Conservation (phyloP, 208 protist species). For the Porcisia hertigi region DNA sequence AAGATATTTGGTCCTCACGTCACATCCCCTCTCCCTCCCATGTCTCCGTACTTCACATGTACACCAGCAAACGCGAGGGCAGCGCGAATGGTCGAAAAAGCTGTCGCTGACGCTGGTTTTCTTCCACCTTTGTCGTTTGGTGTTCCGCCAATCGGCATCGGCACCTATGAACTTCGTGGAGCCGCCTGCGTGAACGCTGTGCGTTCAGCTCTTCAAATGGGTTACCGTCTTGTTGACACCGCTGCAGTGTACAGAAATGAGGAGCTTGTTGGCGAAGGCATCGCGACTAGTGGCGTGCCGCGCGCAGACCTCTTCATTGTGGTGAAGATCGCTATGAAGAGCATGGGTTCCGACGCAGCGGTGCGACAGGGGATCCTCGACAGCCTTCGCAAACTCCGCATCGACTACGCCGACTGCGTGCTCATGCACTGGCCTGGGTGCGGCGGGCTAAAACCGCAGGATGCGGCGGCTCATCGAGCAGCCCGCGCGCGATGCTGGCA, state of each 20-base stretch:
- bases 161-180: conserved; percentile 81
- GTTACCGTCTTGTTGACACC: conserved; percentile 87
- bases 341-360: conserved; percentile 39
- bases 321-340: conserved; percentile 77
- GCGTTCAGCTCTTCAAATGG: conserved; percentile 45
- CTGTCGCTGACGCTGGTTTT: not conserved
- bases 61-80: not conserved
- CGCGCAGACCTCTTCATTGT: conserved; percentile 71
- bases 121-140: conserved; percentile 1
- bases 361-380: conserved; percentile 49
- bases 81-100: not conserved
- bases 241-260: conserved; percentile 83
- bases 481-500: conserved; percentile 70
- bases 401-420: conserved; percentile 74
- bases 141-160: conserved; percentile 73
- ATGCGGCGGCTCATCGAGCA: conserved; percentile 45
- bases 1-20: not conserved
- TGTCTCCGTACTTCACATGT: not conserved
- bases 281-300: conserved; percentile 55
- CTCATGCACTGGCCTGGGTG: conserved; percentile 88
- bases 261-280: conserved; percentile 64
- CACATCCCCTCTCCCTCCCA: not conserved
- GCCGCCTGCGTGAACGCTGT: conserved; percentile 61
- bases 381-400: conserved; percentile 61
- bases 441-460: conserved; percentile 47